phyloP scores from a whole-genome alignment of 1,284 basidiomycete species.

The Gymnopus androsaceus region DNA sequence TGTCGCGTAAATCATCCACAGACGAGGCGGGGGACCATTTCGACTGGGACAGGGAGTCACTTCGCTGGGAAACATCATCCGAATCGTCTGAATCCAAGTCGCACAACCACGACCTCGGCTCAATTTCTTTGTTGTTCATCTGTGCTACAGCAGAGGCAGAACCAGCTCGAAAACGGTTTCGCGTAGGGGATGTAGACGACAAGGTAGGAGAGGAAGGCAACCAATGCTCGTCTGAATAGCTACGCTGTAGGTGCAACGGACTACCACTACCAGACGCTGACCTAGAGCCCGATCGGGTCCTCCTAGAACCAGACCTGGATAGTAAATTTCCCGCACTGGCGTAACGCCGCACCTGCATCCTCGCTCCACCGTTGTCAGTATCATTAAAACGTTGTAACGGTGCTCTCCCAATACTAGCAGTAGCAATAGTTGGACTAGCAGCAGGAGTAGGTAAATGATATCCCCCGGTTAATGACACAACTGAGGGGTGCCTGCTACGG shows the following conservation, averaged over 20 bases:
- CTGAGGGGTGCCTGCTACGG: slow-evolving; percentile 9
- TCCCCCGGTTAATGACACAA: slow-evolving; percentile 8
- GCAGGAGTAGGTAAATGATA: slow-evolving; percentile 10
- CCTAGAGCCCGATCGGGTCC: no score
- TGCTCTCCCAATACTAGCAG: no score
- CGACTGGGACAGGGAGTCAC: background rate
- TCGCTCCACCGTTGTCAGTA: background rate
- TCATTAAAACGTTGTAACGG: background rate
- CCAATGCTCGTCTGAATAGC: background rate
- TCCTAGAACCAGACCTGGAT: background rate
- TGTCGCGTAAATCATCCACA: slow-evolving; percentile 3
- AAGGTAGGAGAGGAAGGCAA: slow-evolving; percentile 1
- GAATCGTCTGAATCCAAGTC: background rate
- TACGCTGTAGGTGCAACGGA: slow-evolving; percentile 8
- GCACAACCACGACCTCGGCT: background rate
- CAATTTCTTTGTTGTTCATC: slow-evolving; percentile 1
- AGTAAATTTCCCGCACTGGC: slow-evolving; percentile 13
- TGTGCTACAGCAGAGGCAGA: background rate
- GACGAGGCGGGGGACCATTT: slow-evolving; percentile 13
- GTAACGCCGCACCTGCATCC: slow-evolving; percentile 4
- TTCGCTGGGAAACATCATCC: background rate
- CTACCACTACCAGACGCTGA: no score
- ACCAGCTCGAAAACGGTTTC: background rate
- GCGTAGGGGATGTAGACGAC: background rate
- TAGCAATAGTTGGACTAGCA: no score